A percentile compares a stretch with the other conserved stretches of the same genome.
These are phyloP conservation scores for Cardamine resedifolia DNA, from an alignment of 345 rosid species.

Conservation along the genomic window DNA sequence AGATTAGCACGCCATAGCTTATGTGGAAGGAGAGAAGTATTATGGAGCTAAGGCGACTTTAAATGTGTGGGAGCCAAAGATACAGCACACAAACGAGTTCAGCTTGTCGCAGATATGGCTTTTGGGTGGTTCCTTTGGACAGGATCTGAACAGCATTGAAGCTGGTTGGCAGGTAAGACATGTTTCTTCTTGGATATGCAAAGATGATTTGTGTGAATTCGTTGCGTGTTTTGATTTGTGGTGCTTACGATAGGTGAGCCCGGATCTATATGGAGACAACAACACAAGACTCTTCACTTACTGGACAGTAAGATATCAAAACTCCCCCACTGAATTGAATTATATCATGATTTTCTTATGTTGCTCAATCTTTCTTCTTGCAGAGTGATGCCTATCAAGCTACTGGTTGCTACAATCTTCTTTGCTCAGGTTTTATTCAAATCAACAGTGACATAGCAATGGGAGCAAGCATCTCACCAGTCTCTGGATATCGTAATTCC, in stretches of 20 bases:
- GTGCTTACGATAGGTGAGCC: slow-evolving; percentile 69
- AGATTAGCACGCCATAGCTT: slow-evolving; percentile 89
- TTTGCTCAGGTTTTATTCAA: slow-evolving; percentile 95
- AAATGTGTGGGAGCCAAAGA: slow-evolving; percentile 97
- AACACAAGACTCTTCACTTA: slow-evolving; percentile 98
- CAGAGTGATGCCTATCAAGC: slow-evolving; percentile 99
- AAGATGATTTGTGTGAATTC: neutral
- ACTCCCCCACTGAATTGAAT: neutral
- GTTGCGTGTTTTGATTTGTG: neutral
- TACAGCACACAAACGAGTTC: slow-evolving; percentile 86
- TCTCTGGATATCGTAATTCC: slow-evolving; percentile 75
- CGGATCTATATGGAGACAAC: slow-evolving; percentile 98
- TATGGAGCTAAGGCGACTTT: slow-evolving; percentile 96
- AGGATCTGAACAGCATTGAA: slow-evolving; percentile 98
- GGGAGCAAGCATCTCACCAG: slow-evolving; percentile 98
- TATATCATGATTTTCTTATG: neutral
- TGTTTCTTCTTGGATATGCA: neutral
- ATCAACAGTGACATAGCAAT: slow-evolving; percentile 89
- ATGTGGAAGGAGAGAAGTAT: slow-evolving; percentile 84
- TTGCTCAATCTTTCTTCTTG: slow-evolving; percentile 8
- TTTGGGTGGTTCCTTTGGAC: slow-evolving; percentile 94
- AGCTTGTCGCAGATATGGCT: slow-evolving; percentile 98
- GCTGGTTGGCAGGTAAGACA: slow-evolving; percentile 96
- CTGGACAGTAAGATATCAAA: slow-evolving; percentile 81
- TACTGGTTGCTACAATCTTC: slow-evolving; percentile 98